phyloP scores from a whole-genome alignment of 208 protist species.

The Naegleria fowleri region DNA sequence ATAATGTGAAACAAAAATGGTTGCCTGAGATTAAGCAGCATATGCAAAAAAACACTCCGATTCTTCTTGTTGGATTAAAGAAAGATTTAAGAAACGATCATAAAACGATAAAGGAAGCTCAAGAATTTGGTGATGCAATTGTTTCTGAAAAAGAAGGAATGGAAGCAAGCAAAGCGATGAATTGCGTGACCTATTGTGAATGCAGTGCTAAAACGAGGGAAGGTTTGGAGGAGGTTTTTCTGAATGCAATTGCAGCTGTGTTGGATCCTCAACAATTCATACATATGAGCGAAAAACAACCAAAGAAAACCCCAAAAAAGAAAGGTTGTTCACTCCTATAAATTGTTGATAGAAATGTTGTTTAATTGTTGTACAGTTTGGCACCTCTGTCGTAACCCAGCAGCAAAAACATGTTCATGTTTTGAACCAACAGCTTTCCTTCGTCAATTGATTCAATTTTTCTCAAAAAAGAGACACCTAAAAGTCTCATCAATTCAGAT shows the following conservation, averaged over 20 bases:
- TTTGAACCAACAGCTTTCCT: background rate
- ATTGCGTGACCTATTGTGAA: slow-evolving; percentile 42
- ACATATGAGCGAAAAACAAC: background rate
- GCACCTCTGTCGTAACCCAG: background rate
- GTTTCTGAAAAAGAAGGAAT: background rate
- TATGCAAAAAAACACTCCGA: background rate
- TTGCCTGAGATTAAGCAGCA: background rate
- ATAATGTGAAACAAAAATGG: background rate
- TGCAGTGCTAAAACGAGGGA: slow-evolving; percentile 54
- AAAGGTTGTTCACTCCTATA: too few species aligned
- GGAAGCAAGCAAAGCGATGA: background rate
- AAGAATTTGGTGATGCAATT: background rate
- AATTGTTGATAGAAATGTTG: too few species aligned
- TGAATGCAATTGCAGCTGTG: background rate
- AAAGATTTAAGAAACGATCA: background rate
- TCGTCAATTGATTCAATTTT: background rate
- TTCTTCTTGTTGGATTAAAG: background rate
- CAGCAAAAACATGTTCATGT: background rate
- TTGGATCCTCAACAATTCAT: background rate
- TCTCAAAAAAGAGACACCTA: background rate
- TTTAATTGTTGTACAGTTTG: too few species aligned
- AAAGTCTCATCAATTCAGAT: background rate
- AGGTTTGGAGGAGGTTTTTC: slow-evolving; percentile 68
- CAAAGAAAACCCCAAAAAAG: too few species aligned
- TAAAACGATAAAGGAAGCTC: background rate